Evolutionary conservation across 202 grass and related monocot genomes (phyloP).

Genomic region (Digitaria exilis): DNA sequence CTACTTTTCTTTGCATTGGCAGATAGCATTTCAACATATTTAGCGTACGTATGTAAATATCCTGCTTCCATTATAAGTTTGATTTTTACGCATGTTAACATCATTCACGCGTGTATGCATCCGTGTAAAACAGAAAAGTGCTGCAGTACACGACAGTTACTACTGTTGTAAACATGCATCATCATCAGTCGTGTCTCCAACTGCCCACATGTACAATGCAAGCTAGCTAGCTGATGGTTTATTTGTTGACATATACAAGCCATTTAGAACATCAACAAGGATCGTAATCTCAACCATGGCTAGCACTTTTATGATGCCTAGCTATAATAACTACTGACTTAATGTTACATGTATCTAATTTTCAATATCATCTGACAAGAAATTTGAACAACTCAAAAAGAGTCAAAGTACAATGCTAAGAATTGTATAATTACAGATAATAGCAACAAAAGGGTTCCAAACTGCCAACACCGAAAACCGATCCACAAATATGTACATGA

Average conservation of each 20-base stretch:
- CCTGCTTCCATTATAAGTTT: not conserved
- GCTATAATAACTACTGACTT: not conserved
- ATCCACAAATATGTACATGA: conserved; percentile 38
- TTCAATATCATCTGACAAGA: not conserved
- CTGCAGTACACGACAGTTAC: not conserved
- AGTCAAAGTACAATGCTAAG: not conserved
- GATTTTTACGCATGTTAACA: conserved; percentile 10
- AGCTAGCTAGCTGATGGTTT: not conserved
- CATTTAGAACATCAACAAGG: not conserved
- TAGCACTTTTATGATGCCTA: not conserved
- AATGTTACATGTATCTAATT: not conserved
- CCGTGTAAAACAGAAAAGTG: not conserved
- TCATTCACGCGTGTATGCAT: not conserved
- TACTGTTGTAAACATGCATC: not conserved
- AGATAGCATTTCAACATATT: not conserved
- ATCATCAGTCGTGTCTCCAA: not conserved
- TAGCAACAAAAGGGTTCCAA: not conserved
- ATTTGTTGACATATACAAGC: not conserved
- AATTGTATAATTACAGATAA: not conserved
- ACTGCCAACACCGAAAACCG: not conserved
- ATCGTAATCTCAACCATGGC: not conserved
- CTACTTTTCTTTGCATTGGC: not conserved
- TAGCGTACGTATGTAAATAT: not conserved
- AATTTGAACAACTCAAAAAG: no score
- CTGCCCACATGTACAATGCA: not conserved